Conservation (phyloP, 2,329 filamentous ascomycete genomes). For the Keithomyces neogunnii region DNA sequence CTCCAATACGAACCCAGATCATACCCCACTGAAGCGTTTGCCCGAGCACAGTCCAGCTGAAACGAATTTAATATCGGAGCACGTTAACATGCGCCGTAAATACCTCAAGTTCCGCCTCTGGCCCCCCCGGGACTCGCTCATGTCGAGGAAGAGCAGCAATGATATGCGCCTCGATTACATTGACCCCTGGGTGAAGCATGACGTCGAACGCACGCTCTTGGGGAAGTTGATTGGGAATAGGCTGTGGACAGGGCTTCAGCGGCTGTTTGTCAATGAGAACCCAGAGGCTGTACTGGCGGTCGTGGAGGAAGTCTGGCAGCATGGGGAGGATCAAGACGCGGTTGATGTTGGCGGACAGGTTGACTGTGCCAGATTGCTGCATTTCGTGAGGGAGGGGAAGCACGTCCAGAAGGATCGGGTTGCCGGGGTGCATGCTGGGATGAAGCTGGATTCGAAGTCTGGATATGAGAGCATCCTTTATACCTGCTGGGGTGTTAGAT, state of each 20-base stretch:
- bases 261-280: slow-evolving; percentile 61
- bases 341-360: slow-evolving; percentile 57
- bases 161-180: slow-evolving; percentile 70
- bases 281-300: slow-evolving; percentile 68
- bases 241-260: slow-evolving; percentile 36
- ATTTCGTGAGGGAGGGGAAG: slow-evolving; percentile 56
- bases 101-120: slow-evolving; percentile 69
- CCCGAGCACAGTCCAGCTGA: background rate
- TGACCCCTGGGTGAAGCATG: slow-evolving; percentile 62
- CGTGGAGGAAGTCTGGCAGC: slow-evolving; percentile 53
- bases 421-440: slow-evolving; percentile 52
- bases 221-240: slow-evolving; percentile 46
- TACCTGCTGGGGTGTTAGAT: slow-evolving; percentile 28
- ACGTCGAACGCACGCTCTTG: slow-evolving; percentile 68
- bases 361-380: slow-evolving; percentile 65
- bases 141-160: slow-evolving; percentile 60
- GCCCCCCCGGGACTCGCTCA: slow-evolving; percentile 46
- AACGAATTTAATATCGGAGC: slow-evolving; percentile 25
- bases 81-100: slow-evolving; percentile 70
- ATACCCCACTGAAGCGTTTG: background rate
- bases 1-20: background rate
- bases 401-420: slow-evolving; percentile 55
- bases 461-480: slow-evolving; percentile 56
- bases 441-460: slow-evolving; percentile 61
- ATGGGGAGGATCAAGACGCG: slow-evolving; percentile 63